Percentiles rank a stretch among this genome's conserved stretches.
These are phyloP conservation scores for Stromatinia cepivora DNA, from an alignment of 2,329 filamentous ascomycete genomes.

Conservation along the genomic window DNA sequence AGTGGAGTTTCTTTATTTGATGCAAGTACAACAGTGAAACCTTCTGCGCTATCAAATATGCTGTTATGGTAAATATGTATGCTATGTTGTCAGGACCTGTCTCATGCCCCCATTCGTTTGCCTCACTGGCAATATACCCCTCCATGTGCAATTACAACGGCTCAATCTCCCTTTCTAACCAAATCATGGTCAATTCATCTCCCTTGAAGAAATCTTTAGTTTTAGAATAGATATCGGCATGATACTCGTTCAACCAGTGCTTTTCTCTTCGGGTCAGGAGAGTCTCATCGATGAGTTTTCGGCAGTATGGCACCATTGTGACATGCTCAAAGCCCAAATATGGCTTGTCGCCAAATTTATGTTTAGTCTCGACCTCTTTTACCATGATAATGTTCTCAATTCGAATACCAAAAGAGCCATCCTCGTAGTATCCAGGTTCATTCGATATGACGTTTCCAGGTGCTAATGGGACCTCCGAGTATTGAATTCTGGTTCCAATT, in stretches of 20 bases:
- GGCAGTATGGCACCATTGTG: conserved; percentile 94
- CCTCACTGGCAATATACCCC: background rate
- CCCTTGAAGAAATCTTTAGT: conserved; percentile 74
- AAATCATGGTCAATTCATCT: conserved; percentile 70
- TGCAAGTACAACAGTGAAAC: conserved; percentile 16
- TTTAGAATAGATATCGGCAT: conserved; percentile 77
- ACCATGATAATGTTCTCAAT: conserved; percentile 97
- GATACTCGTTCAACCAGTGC: conserved; percentile 84
- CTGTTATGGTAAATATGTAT: background rate
- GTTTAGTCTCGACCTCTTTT: conserved; percentile 79
- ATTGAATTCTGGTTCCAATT: conserved; percentile 88
- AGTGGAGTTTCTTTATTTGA: conserved; percentile 6
- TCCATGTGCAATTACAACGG: conserved; percentile 42
- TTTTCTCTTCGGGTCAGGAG: conserved; percentile 75
- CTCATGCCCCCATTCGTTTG: background rate
- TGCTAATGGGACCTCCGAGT: conserved; percentile 83
- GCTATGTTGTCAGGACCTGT: conserved; percentile 7
- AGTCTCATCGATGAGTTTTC: conserved; percentile 75
- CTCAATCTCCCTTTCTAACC: conserved; percentile 85
- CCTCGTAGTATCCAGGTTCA: conserved; percentile 96
- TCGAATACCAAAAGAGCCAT: conserved; percentile 89
- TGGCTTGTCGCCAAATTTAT: conserved; percentile 90
- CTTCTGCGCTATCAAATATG: conserved; percentile 12
- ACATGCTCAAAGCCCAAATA: conserved; percentile 96
- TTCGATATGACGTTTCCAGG: conserved; percentile 96